A percentile compares a stretch with the other conserved stretches of the same genome.
phyloP scores from a whole-genome alignment of 2,329 filamentous ascomycete species.

The Aschersonia sp. region DNA sequence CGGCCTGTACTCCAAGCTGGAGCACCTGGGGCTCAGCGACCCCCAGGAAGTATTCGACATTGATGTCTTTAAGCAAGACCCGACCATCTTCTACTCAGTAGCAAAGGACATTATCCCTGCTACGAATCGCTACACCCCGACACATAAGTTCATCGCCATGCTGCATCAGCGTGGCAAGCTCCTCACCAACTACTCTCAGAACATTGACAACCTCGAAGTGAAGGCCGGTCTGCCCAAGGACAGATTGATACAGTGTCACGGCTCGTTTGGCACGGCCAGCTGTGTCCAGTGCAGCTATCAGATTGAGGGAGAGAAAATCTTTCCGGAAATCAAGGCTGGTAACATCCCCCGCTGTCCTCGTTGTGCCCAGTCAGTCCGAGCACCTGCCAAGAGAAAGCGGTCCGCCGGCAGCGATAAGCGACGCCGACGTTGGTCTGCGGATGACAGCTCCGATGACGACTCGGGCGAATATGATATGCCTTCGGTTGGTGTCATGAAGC shows the following conservation, averaged over 20 bases:
- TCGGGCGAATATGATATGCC: slow-evolving; percentile 41
- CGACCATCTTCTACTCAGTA: slow-evolving; percentile 78
- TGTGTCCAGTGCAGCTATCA: slow-evolving; percentile 71
- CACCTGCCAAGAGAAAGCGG: slow-evolving; percentile 23
- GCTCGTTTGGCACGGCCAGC: slow-evolving; percentile 83
- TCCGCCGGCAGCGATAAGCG: slow-evolving; percentile 19
- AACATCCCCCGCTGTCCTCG: slow-evolving; percentile 62
- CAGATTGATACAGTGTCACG: slow-evolving; percentile 90
- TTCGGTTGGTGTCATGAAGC: slow-evolving; percentile 74
- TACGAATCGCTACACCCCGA: slow-evolving; percentile 70
- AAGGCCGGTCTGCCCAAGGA: slow-evolving; percentile 68
- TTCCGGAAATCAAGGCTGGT: slow-evolving; percentile 61
- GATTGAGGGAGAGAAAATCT: slow-evolving; percentile 63
- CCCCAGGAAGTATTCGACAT: slow-evolving; percentile 97
- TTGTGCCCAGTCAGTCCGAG: slow-evolving; percentile 43
- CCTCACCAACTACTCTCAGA: slow-evolving; percentile 94
- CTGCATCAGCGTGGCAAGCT: slow-evolving; percentile 80
- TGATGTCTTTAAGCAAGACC: slow-evolving; percentile 69
- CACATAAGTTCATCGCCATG: slow-evolving; percentile 83
- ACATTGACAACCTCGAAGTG: slow-evolving; percentile 91
- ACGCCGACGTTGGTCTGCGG: slow-evolving; percentile 22
- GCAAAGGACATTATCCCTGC: slow-evolving; percentile 81
- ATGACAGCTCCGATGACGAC: slow-evolving; percentile 27
- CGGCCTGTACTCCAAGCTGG: slow-evolving; percentile 77
- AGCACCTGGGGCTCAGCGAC: slow-evolving; percentile 61